A percentile compares a stretch with the other conserved stretches of the same genome.
phyloP scores from a whole-genome alignment of 2,329 filamentous ascomycete genomes.

The Aspergillus sp. region DNA sequence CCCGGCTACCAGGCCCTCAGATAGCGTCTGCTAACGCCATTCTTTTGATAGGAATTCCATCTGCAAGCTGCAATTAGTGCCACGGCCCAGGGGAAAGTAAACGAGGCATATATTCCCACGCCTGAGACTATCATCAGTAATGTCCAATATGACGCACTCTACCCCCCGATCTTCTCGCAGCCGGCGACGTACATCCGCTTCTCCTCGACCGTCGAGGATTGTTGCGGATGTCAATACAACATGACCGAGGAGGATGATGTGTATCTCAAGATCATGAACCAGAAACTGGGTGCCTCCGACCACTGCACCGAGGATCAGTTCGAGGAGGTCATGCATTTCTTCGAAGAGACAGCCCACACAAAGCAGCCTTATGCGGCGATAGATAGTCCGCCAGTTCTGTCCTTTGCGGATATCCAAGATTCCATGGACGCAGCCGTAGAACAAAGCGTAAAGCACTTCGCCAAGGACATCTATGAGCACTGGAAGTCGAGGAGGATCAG shows the following conservation, averaged over 20 bases:
- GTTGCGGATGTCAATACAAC: constrained; percentile 81
- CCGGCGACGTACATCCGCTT: constrained; percentile 93
- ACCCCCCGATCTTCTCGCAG: constrained; percentile 69
- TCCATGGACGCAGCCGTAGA: constrained; percentile 54
- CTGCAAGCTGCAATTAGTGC: constrained; percentile 74
- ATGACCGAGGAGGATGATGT: constrained; percentile 86
- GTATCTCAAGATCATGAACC: constrained; percentile 77
- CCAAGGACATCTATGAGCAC: constrained; percentile 78
- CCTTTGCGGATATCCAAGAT: constrained; percentile 67
- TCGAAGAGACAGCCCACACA: constrained; percentile 74
- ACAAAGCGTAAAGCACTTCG: constrained; percentile 48
- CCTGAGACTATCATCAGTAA: constrained; percentile 55
- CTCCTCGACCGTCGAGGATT: constrained; percentile 96
- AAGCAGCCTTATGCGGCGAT: constrained; percentile 85
- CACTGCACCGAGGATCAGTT: constrained; percentile 84
- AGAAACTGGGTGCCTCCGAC: constrained; percentile 55
- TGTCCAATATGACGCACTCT: constrained; percentile 82
- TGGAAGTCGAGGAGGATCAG: constrained; percentile 68
- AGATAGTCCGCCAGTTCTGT: constrained; percentile 72
- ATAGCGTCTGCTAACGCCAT: constrained; percentile 10
- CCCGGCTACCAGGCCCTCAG: constrained; percentile 7
- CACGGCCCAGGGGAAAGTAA: constrained; percentile 51
- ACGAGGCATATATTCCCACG: constrained; percentile 59
- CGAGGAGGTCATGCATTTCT: constrained; percentile 88
- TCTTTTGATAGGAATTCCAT: constrained; percentile 71